Base-by-base conservation (phyloP, 2,329 filamentous ascomycete genomes). In the Calycina herbarum region DNA sequence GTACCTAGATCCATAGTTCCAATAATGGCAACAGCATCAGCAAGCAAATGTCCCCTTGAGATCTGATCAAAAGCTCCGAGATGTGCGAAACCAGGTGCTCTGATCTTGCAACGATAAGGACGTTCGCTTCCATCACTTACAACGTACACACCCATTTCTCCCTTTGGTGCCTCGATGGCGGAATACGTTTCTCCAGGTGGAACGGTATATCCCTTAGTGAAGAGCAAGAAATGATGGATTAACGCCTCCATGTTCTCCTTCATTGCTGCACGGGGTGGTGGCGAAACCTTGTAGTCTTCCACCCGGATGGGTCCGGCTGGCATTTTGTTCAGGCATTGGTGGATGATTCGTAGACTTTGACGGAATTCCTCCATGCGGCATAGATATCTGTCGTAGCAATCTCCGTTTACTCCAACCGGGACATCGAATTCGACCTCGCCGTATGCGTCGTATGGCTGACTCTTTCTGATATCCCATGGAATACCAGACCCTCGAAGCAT, bases 181-280 rank as follows among this genome's bases (percentile, higher is more conserved):
- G 90, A 94, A 85, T 99, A 99, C 5, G 95, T 99, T 85, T 99
- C 95, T 69, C 95, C 96, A 7, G 96, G 95, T 56, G 95, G 95
- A 3, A 99, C 95, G 57, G 93, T 87, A 81, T 99, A 99, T 66
- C 95, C 95, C 86, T 99, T 99, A 79, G 94, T 98, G 84, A 94
- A 99, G 63, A 99, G 89, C 71, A 99, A 82, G 86, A 99, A 99
- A 84, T 99, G 95, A 83, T 99, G 95, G 78, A 99, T 99, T 56
- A 99, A 87, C 48, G 95, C 94, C 83, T 99, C 95, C 96, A 99
- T 99, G 84, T 99, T 99, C 87, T 99, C 95, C 87, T 99, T 99
- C 95, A 99, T 99, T 76, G 95, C 95, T 57, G 92, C 85, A 76
- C 95, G 89, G n/a, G 95, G 96, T 68, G 95, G 95, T 27, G 95